Percentiles rank a stretch among this genome's conserved stretches.
Conservation (phyloP, 176 grass and related monocot species). For the Poa annua region DNA sequence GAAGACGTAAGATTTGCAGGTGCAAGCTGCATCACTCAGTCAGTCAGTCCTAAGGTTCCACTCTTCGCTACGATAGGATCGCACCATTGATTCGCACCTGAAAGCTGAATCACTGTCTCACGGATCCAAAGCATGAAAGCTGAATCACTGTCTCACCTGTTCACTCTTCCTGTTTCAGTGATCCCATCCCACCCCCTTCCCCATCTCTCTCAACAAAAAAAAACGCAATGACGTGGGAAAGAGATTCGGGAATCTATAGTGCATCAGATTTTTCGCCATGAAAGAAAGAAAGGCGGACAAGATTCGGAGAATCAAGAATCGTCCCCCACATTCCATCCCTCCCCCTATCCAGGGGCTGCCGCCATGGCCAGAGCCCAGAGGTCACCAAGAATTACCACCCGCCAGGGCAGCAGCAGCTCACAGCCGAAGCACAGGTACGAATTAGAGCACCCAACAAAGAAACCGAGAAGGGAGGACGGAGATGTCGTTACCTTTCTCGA, state of each 20-base stretch:
- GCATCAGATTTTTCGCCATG: background rate
- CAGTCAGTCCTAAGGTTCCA: slow-evolving; percentile 6
- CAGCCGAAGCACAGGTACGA: background rate
- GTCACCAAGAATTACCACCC: background rate
- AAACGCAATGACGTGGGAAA: background rate
- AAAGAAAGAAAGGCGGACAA: background rate
- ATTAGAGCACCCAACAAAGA: slow-evolving; percentile 3
- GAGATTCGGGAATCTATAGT: slow-evolving; percentile 43
- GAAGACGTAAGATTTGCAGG: background rate
- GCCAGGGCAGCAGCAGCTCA: background rate
- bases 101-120: background rate
- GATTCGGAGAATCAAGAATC: slow-evolving; percentile 36
- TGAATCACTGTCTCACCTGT: background rate
- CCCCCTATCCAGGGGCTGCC: background rate
- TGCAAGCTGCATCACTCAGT: background rate
- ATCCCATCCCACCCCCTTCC: background rate
- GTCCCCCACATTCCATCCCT: background rate
- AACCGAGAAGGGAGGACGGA: background rate
- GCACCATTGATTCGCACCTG: no score
- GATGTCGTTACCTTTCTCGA: background rate
- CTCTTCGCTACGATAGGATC: background rate
- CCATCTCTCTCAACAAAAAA: background rate
- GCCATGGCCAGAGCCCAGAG: background rate
- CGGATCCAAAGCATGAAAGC: background rate
- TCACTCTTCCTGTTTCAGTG: background rate